Evolutionary conservation across 139 green algal genomes (phyloP), one percentile per base, ranked within the genome.

Genomic region (Axilococcus clingmanii): DNA sequence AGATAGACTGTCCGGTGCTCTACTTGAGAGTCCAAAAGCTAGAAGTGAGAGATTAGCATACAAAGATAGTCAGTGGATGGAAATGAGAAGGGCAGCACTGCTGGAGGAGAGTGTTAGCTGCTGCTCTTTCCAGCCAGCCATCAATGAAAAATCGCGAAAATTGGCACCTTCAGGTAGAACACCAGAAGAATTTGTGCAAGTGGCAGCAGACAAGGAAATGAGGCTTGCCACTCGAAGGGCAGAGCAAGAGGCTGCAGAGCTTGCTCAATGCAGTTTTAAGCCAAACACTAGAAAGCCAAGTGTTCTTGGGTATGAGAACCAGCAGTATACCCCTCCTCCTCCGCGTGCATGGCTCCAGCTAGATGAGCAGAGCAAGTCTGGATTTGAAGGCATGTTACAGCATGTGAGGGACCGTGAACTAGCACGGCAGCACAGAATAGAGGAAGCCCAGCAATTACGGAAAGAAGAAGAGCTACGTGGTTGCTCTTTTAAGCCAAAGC

Each of bases 401-500:
- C 6, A 15, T 0, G 43, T 57, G 14, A 9, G 15, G 14, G 49
- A 57, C 7, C 24, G 43, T 32, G 17, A 35, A 43, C 17, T 7
- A 17, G 33, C 19, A 19, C 48, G 22, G 22, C 14, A 48, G 5
- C n/a, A 46, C 15, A 40, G 28, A 30, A 30, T 30, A 7, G 49
- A 15, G 19, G 14, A 22, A n/a, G 16, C 34, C 2, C 25, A 35
- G 34, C 14, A 57, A 22, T 9, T 29, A 16, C 11, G 22, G 28
- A 14, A 57, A 31, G 19, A 15, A 46, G 19, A 57, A 23, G 37
- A 57, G 19, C 16, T 57, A 3, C 15, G 19, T 9, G 49, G 19
- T 16, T 57, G 49, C 49, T 44, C 49, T 17, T 57, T 57, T 57
- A 12, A 19, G 17, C 47, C 47, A 27, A 48, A 48, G 7, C 19